Percentiles rank a stretch among this genome's conserved stretches.
phyloP scores from a whole-genome alignment of 805 yeast species.

The Jamesozyma rosinii region DNA sequence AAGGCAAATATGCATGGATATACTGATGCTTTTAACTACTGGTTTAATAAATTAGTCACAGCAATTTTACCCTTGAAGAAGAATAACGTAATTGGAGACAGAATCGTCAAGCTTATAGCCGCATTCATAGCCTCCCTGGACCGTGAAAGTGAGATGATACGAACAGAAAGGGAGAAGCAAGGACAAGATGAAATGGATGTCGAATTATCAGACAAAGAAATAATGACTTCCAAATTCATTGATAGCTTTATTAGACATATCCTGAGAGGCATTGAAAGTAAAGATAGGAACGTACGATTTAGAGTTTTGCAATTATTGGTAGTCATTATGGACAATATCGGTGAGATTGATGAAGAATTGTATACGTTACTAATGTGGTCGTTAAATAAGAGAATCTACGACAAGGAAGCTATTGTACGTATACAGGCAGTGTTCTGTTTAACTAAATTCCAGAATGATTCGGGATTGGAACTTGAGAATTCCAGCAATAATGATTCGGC shows the following conservation, averaged over 20 bases:
- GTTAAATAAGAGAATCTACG: slow-evolving; percentile 54
- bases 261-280: slow-evolving; percentile 69
- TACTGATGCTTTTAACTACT: slow-evolving; percentile 50
- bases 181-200: slow-evolving; percentile 19
- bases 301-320: slow-evolving; percentile 72
- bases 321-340: slow-evolving; percentile 57
- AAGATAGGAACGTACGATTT: slow-evolving; percentile 67
- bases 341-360: slow-evolving; percentile 65
- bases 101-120: slow-evolving; percentile 60
- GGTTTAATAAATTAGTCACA: slow-evolving; percentile 53
- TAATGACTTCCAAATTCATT: slow-evolving; percentile 44
- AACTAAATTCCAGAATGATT: slow-evolving; percentile 63
- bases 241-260: slow-evolving; percentile 56
- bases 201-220: slow-evolving; percentile 31
- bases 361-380: slow-evolving; percentile 54
- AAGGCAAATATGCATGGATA: slow-evolving; percentile 44
- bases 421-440: slow-evolving; percentile 77
- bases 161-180: slow-evolving; percentile 18
- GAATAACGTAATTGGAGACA: slow-evolving; percentile 62
- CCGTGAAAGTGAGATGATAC: slow-evolving; percentile 13
- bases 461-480: slow-evolving; percentile 14
- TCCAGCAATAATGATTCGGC: slow-evolving; percentile 8
- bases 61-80: slow-evolving; percentile 60
- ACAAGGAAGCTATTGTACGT: slow-evolving; percentile 69
- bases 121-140: slow-evolving; percentile 46